phyloP scores from a whole-genome alignment of 2,329 filamentous ascomycete genomes.

The Escovopsis sp. region DNA sequence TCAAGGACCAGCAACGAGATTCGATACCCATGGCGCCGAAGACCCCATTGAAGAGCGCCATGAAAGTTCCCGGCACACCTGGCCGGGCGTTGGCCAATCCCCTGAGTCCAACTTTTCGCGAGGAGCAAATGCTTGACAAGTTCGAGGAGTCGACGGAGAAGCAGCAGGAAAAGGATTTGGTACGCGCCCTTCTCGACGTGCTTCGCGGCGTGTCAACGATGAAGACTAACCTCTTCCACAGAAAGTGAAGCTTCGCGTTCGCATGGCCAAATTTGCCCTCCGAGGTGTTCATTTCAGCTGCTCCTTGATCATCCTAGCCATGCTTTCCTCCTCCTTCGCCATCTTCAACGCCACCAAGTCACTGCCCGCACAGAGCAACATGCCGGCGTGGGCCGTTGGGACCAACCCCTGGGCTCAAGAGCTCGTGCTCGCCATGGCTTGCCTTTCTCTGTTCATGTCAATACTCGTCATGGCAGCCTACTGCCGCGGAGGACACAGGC shows the following conservation, averaged over 20 bases:
- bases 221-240: conserved; percentile 23
- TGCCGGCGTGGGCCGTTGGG: conserved; percentile 69
- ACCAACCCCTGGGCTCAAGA: conserved; percentile 77
- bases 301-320: conserved; percentile 82
- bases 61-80: conserved; percentile 75
- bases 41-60: conserved; percentile 75
- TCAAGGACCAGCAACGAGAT: conserved; percentile 46
- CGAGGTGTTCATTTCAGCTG: conserved; percentile 94
- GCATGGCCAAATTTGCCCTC: conserved; percentile 89
- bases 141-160: conserved; percentile 68
- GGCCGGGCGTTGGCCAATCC: conserved; percentile 60
- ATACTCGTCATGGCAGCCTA: conserved; percentile 73
- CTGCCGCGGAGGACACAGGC: conserved; percentile 71
- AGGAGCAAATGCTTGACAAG: conserved; percentile 80
- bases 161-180: conserved; percentile 74
- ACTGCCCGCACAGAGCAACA: conserved; percentile 60
- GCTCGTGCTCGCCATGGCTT: conserved; percentile 63
- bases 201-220: not conserved
- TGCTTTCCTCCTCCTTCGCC: conserved; percentile 74
- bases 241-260: conserved; percentile 86
- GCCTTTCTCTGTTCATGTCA: conserved; percentile 66
- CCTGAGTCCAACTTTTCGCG: conserved; percentile 78
- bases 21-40: conserved; percentile 52
- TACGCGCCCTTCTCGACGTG: conserved; percentile 33
- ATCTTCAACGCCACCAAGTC: conserved; percentile 82